Percentiles rank a stretch among this genome's conserved stretches.
These are phyloP conservation scores for Saturnispora zaruensis DNA, from an alignment of 805 yeast genomes.

Conservation along the genomic window DNA sequence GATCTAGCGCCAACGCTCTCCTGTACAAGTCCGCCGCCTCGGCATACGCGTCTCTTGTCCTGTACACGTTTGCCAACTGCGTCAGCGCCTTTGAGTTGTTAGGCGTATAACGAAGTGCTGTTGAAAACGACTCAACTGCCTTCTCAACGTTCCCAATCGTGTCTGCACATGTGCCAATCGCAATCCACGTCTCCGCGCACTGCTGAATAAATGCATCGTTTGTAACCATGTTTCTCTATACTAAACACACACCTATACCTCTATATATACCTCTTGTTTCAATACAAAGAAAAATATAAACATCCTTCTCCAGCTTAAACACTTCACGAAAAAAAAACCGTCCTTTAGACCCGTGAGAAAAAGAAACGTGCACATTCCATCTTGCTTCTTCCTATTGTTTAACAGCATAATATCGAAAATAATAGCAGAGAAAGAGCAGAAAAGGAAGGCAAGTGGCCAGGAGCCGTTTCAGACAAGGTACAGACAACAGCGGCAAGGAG, in stretches of 20 bases:
- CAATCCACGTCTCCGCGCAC: slow-evolving; percentile 79
- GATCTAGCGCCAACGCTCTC: slow-evolving; percentile 70
- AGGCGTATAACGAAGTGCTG: slow-evolving; percentile 79
- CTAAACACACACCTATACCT: neutral
- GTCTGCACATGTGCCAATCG: slow-evolving; percentile 85
- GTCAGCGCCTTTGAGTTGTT: slow-evolving; percentile 79
- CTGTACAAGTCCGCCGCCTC: slow-evolving; percentile 94
- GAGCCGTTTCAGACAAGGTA: neutral
- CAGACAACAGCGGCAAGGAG: too few relatives aligned
- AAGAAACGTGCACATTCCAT: neutral
- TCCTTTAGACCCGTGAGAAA: neutral
- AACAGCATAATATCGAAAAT: neutral
- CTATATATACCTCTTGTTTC: neutral
- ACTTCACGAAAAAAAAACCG: neutral
- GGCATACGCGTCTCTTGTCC: slow-evolving; percentile 82
- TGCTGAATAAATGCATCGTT: slow-evolving; percentile 35
- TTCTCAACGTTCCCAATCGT: slow-evolving; percentile 79
- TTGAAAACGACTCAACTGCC: slow-evolving; percentile 82
- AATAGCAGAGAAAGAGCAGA: neutral
- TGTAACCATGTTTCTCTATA: slow-evolving; percentile 10
- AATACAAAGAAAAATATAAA: neutral
- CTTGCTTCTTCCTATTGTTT: neutral
- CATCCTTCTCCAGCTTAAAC: neutral
- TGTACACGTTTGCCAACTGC: slow-evolving; percentile 78
- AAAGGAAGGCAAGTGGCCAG: neutral